These are phyloP conservation scores for Penicillium cinerascens DNA, from an alignment of 495 filamentous ascomycete species.

Conservation along the genomic window DNA sequence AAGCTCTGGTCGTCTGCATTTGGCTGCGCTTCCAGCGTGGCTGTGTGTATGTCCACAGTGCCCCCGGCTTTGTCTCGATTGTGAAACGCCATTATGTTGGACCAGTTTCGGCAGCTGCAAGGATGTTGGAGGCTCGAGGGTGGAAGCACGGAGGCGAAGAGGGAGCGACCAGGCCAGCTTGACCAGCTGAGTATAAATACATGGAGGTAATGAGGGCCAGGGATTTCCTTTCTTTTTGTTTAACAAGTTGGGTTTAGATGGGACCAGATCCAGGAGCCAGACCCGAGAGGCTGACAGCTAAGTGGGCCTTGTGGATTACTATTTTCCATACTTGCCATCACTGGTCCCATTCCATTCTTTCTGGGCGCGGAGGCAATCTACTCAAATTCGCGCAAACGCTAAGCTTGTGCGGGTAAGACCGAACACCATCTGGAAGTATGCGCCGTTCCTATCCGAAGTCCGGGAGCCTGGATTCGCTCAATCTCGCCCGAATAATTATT, in stretches of 20 bases:
- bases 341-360: background rate
- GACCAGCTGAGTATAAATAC: background rate
- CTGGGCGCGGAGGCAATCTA: background rate
- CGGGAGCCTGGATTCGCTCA: no score
- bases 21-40: background rate
- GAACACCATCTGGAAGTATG: background rate
- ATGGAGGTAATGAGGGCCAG: background rate
- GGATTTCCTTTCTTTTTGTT: no score
- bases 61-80: background rate
- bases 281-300: background rate
- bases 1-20: constrained; percentile 1
- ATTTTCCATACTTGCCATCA: background rate
- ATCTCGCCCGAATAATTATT: no score
- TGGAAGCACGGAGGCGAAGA: background rate
- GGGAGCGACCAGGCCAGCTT: background rate
- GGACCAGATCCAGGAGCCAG: background rate
- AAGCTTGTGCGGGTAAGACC: background rate
- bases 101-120: background rate
- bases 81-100: constrained; percentile 1
- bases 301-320: background rate
- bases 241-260: background rate
- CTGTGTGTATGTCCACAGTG: background rate
- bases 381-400: constrained; percentile 1
- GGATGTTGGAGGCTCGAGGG: background rate
- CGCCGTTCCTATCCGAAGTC: no score